Conservation (phyloP, 345 rosid species). For the Crucihimalaya himalaica region DNA sequence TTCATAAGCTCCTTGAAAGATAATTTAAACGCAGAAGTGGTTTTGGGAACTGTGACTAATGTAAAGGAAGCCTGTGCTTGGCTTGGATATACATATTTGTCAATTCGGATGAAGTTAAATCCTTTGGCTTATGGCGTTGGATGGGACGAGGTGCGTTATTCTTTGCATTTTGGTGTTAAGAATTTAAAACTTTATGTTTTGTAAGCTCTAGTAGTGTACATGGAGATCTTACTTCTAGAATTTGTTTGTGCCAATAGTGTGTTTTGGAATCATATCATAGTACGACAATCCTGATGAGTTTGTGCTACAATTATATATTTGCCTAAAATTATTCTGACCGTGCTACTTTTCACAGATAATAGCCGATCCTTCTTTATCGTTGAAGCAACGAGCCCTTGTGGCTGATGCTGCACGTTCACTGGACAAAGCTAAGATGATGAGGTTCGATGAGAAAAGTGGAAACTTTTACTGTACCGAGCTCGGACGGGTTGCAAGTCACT, state of each 20-base stretch:
- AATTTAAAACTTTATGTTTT: conserved; percentile 5
- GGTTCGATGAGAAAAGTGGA: conserved; percentile 98
- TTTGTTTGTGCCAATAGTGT: conserved; percentile 6
- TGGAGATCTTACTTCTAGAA: conserved; percentile 13
- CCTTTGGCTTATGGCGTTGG: conserved; percentile 97
- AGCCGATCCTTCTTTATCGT: conserved; percentile 83
- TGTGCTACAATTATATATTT: conserved; percentile 3
- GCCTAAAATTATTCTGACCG: conserved; percentile 27
- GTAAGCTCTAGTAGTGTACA: conserved; percentile 23
- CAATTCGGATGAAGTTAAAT: conserved; percentile 92
- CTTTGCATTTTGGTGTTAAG: conserved; percentile 11
- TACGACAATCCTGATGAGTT: conserved; percentile 7
- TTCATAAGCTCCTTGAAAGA: conserved; percentile 93
- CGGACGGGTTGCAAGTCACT: conserved; percentile 99
- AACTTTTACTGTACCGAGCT: conserved; percentile 97
- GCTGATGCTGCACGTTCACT: conserved; percentile 97
- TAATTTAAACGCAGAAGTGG: conserved; percentile 96
- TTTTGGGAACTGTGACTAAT: conserved; percentile 95
- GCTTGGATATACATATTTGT: conserved; percentile 98
- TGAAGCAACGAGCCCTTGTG: conserved; percentile 87
- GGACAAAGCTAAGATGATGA: conserved; percentile 99
- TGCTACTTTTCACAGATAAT: conserved; percentile 59
- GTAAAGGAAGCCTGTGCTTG: conserved; percentile 98
- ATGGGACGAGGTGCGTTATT: conserved; percentile 88
- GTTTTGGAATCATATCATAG: conserved; percentile 1